Conservation (phyloP, 2,329 filamentous ascomycete species). For the Ophiocordyceps sinensis region DNA sequence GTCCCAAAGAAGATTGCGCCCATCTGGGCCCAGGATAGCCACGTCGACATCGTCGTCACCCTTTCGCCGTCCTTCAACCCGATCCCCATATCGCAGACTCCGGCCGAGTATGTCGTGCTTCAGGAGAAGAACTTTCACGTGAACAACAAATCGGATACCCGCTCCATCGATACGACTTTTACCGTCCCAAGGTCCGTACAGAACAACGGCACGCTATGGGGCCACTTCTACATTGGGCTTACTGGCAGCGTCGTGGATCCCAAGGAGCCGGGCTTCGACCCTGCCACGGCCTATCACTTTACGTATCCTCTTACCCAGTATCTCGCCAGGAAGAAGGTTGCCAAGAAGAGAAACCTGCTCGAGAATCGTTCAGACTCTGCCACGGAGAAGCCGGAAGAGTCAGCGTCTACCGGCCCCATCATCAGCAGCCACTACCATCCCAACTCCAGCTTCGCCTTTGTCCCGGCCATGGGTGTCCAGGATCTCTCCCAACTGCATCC, state of each 20-base stretch:
- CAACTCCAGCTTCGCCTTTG: constrained; percentile 78
- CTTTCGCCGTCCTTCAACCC: constrained; percentile 63
- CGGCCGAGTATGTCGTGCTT: constrained; percentile 57
- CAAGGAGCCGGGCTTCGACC: constrained; percentile 54
- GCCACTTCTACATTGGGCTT: constrained; percentile 80
- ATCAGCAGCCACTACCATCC: constrained; percentile 86
- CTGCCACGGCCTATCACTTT: constrained; percentile 68
- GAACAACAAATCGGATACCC: constrained; percentile 65
- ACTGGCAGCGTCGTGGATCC: constrained; percentile 67
- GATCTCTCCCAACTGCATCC: constrained; percentile 54
- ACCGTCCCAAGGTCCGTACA: constrained; percentile 66
- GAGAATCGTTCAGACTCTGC: constrained; percentile 26
- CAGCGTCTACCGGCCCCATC: constrained; percentile 46
- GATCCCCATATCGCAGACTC: constrained; percentile 48
- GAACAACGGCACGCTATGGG: constrained; percentile 86
- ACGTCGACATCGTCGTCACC: constrained; percentile 73
- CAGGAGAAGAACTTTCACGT: constrained; percentile 69
- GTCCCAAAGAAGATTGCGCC: constrained; percentile 64
- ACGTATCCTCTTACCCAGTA: constrained; percentile 77
- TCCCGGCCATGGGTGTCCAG: constrained; percentile 64
- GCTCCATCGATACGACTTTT: constrained; percentile 65
- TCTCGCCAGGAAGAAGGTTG: constrained; percentile 76
- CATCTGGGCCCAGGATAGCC: constrained; percentile 71
- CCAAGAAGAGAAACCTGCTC: constrained; percentile 81
- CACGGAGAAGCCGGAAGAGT: constrained; percentile 34